Base-by-base conservation (phyloP, 2,329 filamentous ascomycete genomes). In the Emericellopsis atlantica region DNA sequence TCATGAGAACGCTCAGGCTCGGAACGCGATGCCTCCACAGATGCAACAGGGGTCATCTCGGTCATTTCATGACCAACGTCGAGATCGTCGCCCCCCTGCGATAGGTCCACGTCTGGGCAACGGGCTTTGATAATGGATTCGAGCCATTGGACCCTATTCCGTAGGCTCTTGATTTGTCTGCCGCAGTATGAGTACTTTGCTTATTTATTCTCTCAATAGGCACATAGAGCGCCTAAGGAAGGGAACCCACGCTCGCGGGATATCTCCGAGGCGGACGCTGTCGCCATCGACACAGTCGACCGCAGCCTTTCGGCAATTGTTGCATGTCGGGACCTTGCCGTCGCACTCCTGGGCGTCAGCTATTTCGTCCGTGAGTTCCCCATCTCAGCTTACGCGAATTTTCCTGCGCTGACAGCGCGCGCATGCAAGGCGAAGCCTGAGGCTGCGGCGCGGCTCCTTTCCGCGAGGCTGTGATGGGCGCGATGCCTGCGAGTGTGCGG, bases 361-460 rank as follows among this genome's bases (percentile, higher is more conserved):
- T 39, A 33, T 24, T 15, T 31, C 10, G 6, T 21, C 3, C 34
- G 12, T 1, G 21, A 21, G 18, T 3, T 6, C 1, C 18, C 22
- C 11, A 37, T 11, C 6, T 9, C 26, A 8, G 46, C 58, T 21
- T 54, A 66, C 66, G 36, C 61, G 61, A 48, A 72, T 71, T 52
- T 72, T 72, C 22, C 69, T 58, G 34, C 64, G 55, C 44, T 72
- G 68, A 42, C 69, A 72, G 5, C 59, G 52, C 15, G 51, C 48
- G 46, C 54, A 54, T 0, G 56, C 51, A 36, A 63, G 47, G 6
- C 54, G 49, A 35, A 56, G 45, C 14, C 56, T 47, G 22, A 49
- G 46, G 24, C 51, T 57, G 9, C 51, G 51, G 36, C 49, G 46
- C 6, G 46, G 43, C 29, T 46, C 44, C 12, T 32, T 32, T 32